A percentile compares a stretch with the other conserved stretches of the same genome.
Evolutionary conservation across 2,329 filamentous ascomycete species (phyloP).

Genomic region (Boeremia lycopersici): DNA sequence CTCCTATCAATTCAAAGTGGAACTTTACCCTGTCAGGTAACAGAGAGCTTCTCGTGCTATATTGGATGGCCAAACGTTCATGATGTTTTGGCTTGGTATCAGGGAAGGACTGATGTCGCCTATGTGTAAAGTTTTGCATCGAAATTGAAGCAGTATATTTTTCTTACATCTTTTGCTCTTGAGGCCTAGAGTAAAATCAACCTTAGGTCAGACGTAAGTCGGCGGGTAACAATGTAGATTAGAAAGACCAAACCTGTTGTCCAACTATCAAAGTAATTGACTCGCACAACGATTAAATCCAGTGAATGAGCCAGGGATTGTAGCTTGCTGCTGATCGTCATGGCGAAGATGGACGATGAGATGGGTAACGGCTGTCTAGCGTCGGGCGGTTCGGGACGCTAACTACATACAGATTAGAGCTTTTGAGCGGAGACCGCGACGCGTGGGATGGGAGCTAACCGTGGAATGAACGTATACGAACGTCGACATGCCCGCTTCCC

Average conservation of each 20-base stretch:
- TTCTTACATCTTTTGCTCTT: neutral
- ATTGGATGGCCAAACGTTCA: no score
- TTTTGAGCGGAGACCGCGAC: conserved; percentile 7
- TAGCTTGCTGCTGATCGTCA: no score
- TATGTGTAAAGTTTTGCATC: no score
- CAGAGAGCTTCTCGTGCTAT: no score
- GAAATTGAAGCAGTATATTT: neutral
- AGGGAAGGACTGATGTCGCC: no score
- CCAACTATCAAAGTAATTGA: neutral
- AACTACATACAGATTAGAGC: neutral
- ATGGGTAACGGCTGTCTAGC: neutral
- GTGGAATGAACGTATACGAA: neutral
- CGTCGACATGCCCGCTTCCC: conserved; percentile 3
- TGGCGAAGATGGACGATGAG: neutral
- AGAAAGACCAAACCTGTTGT: no score
- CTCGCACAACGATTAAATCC: neutral
- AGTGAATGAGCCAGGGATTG: no score
- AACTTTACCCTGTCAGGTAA: no score
- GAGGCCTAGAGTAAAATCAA: neutral
- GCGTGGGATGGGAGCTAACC: conserved; percentile 8
- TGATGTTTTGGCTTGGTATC: no score
- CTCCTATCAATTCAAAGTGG: no score
- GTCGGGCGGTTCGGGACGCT: neutral
- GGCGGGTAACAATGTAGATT: neutral
- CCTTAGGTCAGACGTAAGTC: conserved; percentile 1